Evolutionary conservation across 2,329 filamentous ascomycete species (phyloP), one percentile per base, ranked within the genome.

Genomic region (Didymella sp.): DNA sequence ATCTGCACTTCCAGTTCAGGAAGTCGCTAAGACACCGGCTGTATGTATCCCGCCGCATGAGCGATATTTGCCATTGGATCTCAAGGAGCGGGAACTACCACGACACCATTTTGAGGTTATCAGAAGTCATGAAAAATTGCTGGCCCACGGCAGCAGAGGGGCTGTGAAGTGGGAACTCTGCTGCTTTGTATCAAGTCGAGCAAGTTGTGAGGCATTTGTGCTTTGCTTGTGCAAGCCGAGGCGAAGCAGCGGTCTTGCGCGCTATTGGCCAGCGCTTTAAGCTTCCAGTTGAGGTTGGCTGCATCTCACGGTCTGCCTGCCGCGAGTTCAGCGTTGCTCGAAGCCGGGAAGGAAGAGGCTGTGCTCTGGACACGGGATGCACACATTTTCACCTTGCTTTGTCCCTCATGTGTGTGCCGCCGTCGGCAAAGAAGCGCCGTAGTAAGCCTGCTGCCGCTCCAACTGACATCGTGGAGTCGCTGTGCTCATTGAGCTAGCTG

Each of bases 11-110:
- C 48, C 44, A 48, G 25, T 49, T 43, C 25, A 44, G 54, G 54
- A 47, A 57, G 54, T 52, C 43, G 44, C 54, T 45, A 57, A 49
- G 54, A 31, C 35, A 25, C 17, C 42, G 46, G 35, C 27, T 31
- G 52, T 49, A 45, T 28, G 31, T 31, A 22, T 40, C 33, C 53
- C 24, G 54, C 15, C 41, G 28, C 24, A 50, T 52, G 54, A 57
- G 54, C 22, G 37, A 52, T 38, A 48, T 52, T 49, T 41, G 54
- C 54, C 19, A 52, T 52, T 52, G 54, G 54, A 49, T 31, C 41
- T 33, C 38, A 35, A 48, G 28, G 33, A 44, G 33, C 33, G 40
- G 52, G 40, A 40, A 30, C 43, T 44, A 40, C 37, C 31, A 35
- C 47, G 12, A 41, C 43, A 31, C 37, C 37, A 25, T 48, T 25